Evolutionary conservation across 352 stramenopile genomes (phyloP), one percentile per base, ranked within the genome.

Genomic region (Phytopythium delawarense): DNA sequence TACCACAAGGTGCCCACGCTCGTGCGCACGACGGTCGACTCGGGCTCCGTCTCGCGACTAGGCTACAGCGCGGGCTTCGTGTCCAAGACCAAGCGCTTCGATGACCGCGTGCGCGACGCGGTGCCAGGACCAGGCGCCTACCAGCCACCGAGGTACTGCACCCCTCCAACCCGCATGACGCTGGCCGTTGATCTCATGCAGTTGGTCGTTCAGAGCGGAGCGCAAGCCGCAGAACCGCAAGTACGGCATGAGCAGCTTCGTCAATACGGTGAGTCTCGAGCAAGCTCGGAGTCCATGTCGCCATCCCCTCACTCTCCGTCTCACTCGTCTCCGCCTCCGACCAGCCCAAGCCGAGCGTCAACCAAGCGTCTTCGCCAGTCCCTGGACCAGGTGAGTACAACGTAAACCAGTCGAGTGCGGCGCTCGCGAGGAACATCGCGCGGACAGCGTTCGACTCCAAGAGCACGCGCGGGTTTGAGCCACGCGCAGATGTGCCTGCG

Each of bases 31-130:
- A 71, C 69, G 7, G 30, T 66, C 9, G 79, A 85, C 58, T 93
- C 79, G n/a, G 81, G 84, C 60, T 91, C 79, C 0, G 84, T 93
- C 9, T 93, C 84, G 46, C 75, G 73, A 20, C 72, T 90, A 49
- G 84, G 84, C 2, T 91, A 91, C 67, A 84, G 76, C 51, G 86
- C 75, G 34, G 84, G 81, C 20, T 93, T 93, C 51, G 81, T 93
- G 11, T 93, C 81, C 55, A 91, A 91, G 59, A 75, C 75, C 45
- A 88, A 90, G 51, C 76, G 84, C 45, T 93, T 93, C 59, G 76
- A 65, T 51, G 76, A 90, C 7, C 67, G 76, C 25, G 59, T 76
- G 12, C 72, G 71, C 34, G 64, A 88, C 1, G 59, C 68, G n/a
- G 69, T 80, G 21, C 84, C 84, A 35, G 84, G 81, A 25, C 84